phyloP scores from a whole-genome alignment of 2,329 filamentous ascomycete species.

The Diaporthe eres region DNA sequence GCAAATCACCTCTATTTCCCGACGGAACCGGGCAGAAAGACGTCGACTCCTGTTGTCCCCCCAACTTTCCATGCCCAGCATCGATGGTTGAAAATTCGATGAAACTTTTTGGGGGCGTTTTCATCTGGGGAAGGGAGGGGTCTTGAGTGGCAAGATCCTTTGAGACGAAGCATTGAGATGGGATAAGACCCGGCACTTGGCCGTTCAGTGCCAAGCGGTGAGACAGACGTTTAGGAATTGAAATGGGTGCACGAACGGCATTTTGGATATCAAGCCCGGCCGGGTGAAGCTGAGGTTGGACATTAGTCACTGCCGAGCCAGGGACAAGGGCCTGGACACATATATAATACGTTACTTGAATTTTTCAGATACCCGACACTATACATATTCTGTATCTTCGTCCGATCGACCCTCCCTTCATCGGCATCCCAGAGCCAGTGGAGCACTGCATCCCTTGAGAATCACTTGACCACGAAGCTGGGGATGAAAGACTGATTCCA shows the following conservation, averaged over 20 bases:
- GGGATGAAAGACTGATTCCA: background rate
- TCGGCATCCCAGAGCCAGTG: background rate
- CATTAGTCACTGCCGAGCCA: constrained; percentile 33
- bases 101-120: constrained; percentile 32
- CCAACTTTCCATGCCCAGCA: background rate
- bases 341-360: constrained; percentile 41
- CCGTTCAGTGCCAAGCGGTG: constrained; percentile 3
- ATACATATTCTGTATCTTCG: constrained; percentile 22
- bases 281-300: constrained; percentile 23
- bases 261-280: constrained; percentile 26
- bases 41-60: background rate
- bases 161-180: constrained; percentile 12
- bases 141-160: constrained; percentile 19
- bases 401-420: background rate
- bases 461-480: constrained; percentile 3
- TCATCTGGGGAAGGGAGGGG: constrained; percentile 10
- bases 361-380: constrained; percentile 41
- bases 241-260: constrained; percentile 5
- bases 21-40: background rate
- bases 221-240: constrained; percentile 1
- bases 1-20: constrained; percentile 3
- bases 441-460: background rate
- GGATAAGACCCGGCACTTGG: constrained; percentile 14
- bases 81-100: constrained; percentile 21
- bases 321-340: constrained; percentile 35